Percentiles rank a stretch among this genome's conserved stretches.
phyloP scores from a whole-genome alignment of 257 asterid genomes.

The Fraxinus anomala region DNA sequence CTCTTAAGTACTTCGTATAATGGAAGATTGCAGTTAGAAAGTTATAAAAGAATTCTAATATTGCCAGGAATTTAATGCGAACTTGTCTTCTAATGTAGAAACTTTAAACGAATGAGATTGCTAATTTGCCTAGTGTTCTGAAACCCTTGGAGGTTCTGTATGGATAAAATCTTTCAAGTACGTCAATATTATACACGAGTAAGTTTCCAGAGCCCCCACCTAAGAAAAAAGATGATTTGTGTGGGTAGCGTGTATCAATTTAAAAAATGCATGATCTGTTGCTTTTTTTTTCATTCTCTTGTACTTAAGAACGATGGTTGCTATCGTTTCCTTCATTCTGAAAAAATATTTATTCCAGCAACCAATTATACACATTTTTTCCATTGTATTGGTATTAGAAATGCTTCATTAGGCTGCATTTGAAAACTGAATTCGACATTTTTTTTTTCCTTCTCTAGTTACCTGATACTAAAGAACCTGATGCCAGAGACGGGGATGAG shows the following conservation, averaged over 20 bases:
- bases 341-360: background rate
- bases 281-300: background rate
- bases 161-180: background rate
- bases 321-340: background rate
- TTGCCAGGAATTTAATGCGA: constrained; percentile 7
- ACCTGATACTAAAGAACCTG: constrained; percentile 58
- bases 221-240: background rate
- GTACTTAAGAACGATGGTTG: background rate
- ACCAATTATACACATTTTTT: constrained; percentile 11
- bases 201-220: background rate
- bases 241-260: constrained; percentile 5
- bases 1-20: constrained; percentile 1
- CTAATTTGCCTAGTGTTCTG: background rate
- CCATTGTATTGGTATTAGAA: constrained; percentile 11
- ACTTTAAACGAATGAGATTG: background rate
- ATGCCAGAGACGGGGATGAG: constrained; percentile 72
- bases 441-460: constrained; percentile 40
- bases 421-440: constrained; percentile 25
- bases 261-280: constrained; percentile 7
- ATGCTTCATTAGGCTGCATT: constrained; percentile 17
- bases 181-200: background rate
- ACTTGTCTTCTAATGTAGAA: constrained; percentile 7
- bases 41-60: constrained; percentile 11
- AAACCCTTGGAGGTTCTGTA: background rate
- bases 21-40: constrained; percentile 13